Evolutionary conservation across 176 grass and related monocot species (phyloP).

Genomic region (Thalia dealbata): DNA sequence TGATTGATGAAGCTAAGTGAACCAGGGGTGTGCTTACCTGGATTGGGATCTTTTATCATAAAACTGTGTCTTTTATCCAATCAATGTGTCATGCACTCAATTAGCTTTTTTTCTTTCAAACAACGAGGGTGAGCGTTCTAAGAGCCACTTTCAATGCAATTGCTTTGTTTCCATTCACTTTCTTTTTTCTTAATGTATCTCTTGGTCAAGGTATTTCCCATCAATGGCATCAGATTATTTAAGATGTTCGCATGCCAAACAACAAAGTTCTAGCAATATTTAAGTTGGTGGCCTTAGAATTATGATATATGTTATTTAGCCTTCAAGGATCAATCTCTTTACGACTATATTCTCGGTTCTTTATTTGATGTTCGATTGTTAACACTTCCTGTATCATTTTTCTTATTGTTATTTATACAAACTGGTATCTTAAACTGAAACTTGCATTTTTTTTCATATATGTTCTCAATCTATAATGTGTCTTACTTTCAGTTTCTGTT

Average conservation of each 20-base stretch:
- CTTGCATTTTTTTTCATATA: neutral
- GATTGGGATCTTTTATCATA: too few relatives aligned
- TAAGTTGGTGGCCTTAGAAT: neutral
- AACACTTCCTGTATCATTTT: too few relatives aligned
- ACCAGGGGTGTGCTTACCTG: too few relatives aligned
- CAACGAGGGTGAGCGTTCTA: neutral
- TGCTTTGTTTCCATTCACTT: neutral
- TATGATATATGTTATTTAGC: neutral
- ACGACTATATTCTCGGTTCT: neutral
- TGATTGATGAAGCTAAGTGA: too few relatives aligned
- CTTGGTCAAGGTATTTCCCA: neutral
- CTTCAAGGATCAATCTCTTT: neutral
- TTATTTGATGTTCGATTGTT: neutral
- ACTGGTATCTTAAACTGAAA: neutral
- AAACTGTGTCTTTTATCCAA: too few relatives aligned
- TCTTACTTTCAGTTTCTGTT: neutral
- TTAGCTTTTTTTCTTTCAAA: too few relatives aligned
- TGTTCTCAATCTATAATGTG: neutral
- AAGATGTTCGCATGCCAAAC: neutral
- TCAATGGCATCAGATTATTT: neutral
- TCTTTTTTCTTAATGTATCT: neutral
- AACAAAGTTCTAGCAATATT: neutral
- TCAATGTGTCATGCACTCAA: too few relatives aligned
- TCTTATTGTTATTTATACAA: neutral
- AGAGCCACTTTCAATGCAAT: neutral